Percentiles rank a stretch among this genome's conserved stretches.
These are phyloP conservation scores for Syzygium syzygioides DNA, from an alignment of 441 rosid genomes.

Conservation along the genomic window DNA sequence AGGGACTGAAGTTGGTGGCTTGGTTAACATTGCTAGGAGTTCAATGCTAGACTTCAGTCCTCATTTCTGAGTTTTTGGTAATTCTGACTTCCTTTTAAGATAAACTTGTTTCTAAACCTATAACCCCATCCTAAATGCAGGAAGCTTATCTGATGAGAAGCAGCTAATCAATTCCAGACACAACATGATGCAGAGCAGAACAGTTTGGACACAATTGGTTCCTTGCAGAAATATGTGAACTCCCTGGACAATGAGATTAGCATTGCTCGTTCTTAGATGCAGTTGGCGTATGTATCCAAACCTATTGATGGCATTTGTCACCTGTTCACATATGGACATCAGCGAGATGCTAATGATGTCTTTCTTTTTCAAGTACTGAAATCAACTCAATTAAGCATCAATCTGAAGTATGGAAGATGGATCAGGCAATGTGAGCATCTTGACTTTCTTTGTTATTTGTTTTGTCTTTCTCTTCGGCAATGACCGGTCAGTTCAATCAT, in stretches of 20 bases:
- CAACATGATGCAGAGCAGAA: neutral
- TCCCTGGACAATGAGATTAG: neutral
- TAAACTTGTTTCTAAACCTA: neutral
- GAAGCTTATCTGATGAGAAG: neutral
- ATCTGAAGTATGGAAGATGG: neutral
- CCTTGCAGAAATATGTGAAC: neutral
- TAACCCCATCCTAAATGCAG: neutral
- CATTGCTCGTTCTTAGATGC: neutral
- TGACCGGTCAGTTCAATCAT: neutral
- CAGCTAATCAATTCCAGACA: neutral
- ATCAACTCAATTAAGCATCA: neutral
- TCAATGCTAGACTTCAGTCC: neutral
- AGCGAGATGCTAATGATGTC: neutral
- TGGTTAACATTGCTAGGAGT: neutral
- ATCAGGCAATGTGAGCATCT: neutral
- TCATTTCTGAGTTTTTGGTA: neutral
- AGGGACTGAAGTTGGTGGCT: neutral
- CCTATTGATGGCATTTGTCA: neutral
- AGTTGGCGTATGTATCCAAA: neutral
- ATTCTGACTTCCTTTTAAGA: neutral
- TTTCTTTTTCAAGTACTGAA: neutral
- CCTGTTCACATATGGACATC: neutral
- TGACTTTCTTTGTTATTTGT: neutral
- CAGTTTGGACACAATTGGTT: neutral
- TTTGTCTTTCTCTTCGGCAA: neutral